Base-by-base conservation (phyloP, 306 rosid genomes). In the Prosopis cineraria region DNA sequence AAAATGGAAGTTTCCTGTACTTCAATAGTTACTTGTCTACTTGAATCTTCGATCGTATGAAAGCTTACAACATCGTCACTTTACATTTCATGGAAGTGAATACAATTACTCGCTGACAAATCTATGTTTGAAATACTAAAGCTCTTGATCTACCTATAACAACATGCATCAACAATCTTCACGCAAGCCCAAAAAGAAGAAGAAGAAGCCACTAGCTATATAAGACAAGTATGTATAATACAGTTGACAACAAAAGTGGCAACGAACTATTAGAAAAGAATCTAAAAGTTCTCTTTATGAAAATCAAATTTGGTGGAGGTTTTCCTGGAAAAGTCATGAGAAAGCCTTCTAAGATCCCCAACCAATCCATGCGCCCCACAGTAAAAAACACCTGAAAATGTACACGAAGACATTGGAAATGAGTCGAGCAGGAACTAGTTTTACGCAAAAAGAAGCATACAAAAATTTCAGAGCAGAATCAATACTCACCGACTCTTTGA, bases 231-330 rank as follows among this genome's bases (percentile, higher is more conserved):
- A 72, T 78, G 68, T 62, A 85, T 62, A 69, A 56, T 83, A 72
- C 80, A 65, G 7, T 73, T 73, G 58, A 13, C 6, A 14, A 52
- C n/a, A 40, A 82, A 48, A 17, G 4, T 16, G 7, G n/a, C 41
- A 22, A 34, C 0, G 31, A 40, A 68, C 24, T 7, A 4, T 50
- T n/a, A 56, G 8, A 22, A 73, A 56, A 71, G 43, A 62, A 41
- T 66, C 82, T 78, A 92, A 65, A 95, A 95, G 63, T 89, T 92
- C 80, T 92, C 98, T 65, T 90, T 89, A 36, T 94, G 98, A 76
- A 94, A 94, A 87, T 94, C 97, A 36, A 94, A 90, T 74, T 89
- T 90, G 45, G 98, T 94, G 87, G 72, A 79, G 41, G 92, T 90
- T 82, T 88, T 94, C 74, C 95, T 75, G 43, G 93, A 92, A 17